These are phyloP conservation scores for Helianthus annuus DNA, from an alignment of 129 eudicot species.

Conservation along the genomic window HanXRQr2.0-SUNRISE NC_035442.2:161759145-161759644, in stretches of 20 bases:
- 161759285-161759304: conserved; percentile 51
- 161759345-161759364: conserved; percentile 42
- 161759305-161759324: conserved; percentile 79
- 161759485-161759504: conserved; percentile 68
- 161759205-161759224: neutral
- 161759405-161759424: conserved; percentile 76
- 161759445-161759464: conserved; percentile 76
- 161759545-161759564: conserved; percentile 97
- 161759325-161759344: conserved; percentile 68
- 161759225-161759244: neutral
- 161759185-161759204: conserved; percentile 26
- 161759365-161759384: conserved; percentile 59
- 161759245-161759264: conserved; percentile 34
- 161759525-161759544: conserved; percentile 73
- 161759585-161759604: neutral
- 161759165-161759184: conserved; percentile 72
- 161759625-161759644: conserved; percentile 64
- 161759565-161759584: neutral
- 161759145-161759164: conserved; percentile 63
- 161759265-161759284: conserved; percentile 61
- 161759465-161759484: conserved; percentile 89
- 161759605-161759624: too few relatives aligned
- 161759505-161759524: conserved; percentile 55
- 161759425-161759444: conserved; percentile 75
- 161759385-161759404: conserved; percentile 61